Evolutionary conservation across 164 flowering plant species (phyloP), one percentile per base, ranked within the genome.

Genomic region (Euptelea pleiosperma): DNA sequence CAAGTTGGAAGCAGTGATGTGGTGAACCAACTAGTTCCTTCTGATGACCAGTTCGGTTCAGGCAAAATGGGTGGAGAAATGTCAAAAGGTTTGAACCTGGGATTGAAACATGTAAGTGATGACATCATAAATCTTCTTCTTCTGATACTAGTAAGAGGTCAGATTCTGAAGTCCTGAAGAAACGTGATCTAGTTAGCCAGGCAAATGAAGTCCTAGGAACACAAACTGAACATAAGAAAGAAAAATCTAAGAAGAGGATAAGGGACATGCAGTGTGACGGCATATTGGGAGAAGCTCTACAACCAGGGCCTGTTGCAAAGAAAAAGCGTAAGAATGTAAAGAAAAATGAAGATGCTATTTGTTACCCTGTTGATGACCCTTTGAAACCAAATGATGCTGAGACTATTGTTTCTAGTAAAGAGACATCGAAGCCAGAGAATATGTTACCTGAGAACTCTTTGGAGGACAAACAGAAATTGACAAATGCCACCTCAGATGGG

Each of bases 321-420:
- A 74, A 71, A 72, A 78, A 44, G 62, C 68, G 24, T 29, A 72
- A 67, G 25, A 44, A 25, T 46, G 61, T 65, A 47, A 71, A 56
- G 57, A 61, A 52, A 46, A 54, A 15, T 57, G 70, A 58, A 52
- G 62, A 54, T 43, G 37, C 25, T 39, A 15, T 44, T 53, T 15
- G 3, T 18, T 6, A 19, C 41, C 26, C 33, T 6, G 8, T 35
- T 54, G 60, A 47, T 52, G 52, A 46, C 61, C 55, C 44, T 59
- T 14, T 37, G 8, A 56, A 59, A 49, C 74, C 43, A 5, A 51
- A 35, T 3, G 53, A 52, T 51, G 15, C 33, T 40, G 18, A 42
- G 49, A 28, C 26, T 30, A 30, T n/a, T 57, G 47, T 60, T 31
- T 41, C 55, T 44, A 14, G 15, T 31, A 42, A 59, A 24, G 69